A percentile compares a stretch with the other conserved stretches of the same genome.
These are phyloP conservation scores for Russula foetens DNA, from an alignment of 768 basidiomycete species.

Conservation along the genomic window DNA sequence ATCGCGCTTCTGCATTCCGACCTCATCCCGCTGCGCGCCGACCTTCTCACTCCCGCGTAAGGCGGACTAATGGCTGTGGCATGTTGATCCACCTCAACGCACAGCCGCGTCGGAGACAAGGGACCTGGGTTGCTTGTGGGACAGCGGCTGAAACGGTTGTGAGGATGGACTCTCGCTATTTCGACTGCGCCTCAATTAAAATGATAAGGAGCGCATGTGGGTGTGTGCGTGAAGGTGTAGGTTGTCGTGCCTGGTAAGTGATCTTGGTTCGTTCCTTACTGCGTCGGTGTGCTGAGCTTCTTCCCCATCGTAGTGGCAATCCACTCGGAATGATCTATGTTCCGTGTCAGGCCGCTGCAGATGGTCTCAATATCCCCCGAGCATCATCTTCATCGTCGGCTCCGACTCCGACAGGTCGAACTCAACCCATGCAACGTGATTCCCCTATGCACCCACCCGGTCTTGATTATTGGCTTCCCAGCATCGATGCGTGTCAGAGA, in stretches of 20 bases:
- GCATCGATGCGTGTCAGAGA: slow-evolving; percentile 7
- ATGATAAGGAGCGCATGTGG: slow-evolving; percentile 53
- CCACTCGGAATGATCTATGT: slow-evolving; percentile 53
- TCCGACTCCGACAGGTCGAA: slow-evolving; percentile 27
- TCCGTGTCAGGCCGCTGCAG: slow-evolving; percentile 50
- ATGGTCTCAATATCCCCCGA: slow-evolving; percentile 33
- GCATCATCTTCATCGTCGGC: slow-evolving; percentile 33
- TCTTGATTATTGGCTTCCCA: slow-evolving; percentile 25
- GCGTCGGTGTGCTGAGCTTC: slow-evolving; percentile 10
- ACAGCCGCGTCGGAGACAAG: slow-evolving; percentile 41
- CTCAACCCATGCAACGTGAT: slow-evolving; percentile 21
- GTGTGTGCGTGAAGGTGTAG: slow-evolving; percentile 59
- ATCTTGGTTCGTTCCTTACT: not conserved
- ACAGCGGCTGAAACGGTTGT: slow-evolving; percentile 48
- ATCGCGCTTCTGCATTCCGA: slow-evolving; percentile 22
- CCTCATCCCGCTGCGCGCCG: slow-evolving; percentile 13
- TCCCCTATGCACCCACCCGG: slow-evolving; percentile 22
- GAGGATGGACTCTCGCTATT: slow-evolving; percentile 49
- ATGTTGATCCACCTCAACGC: slow-evolving; percentile 50
- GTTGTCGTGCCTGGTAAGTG: slow-evolving; percentile 51
- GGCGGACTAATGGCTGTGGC: slow-evolving; percentile 52
- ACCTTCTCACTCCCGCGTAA: slow-evolving; percentile 17
- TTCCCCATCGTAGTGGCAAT: slow-evolving; percentile 43
- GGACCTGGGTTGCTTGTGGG: slow-evolving; percentile 52
- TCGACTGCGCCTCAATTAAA: slow-evolving; percentile 42